Conservation (phyloP, 129 eudicot genomes). For the Flaveria brownii region DNA sequence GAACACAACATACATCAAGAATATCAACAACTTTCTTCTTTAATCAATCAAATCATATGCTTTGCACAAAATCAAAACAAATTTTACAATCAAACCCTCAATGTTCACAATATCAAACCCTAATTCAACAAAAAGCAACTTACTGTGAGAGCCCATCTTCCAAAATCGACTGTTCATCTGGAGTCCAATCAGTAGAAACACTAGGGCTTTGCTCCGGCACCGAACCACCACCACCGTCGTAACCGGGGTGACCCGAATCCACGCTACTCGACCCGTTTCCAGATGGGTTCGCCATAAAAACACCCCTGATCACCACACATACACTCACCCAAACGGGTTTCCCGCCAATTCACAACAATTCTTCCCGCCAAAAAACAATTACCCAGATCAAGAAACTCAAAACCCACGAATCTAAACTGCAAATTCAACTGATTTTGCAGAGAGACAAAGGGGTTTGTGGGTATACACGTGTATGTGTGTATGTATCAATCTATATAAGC, state of each 20-base stretch:
- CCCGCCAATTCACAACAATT: constrained; percentile 32
- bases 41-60: not conserved
- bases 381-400: constrained; percentile 6
- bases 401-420: not conserved
- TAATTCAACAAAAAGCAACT: constrained; percentile 17
- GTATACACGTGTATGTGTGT: not conserved
- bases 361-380: constrained; percentile 31
- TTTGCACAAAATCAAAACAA: not conserved
- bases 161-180: constrained; percentile 48
- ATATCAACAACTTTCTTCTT: not conserved
- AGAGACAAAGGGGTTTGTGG: not conserved
- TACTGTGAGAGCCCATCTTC: constrained; percentile 48
- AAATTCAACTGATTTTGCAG: not conserved
- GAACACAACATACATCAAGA: not conserved
- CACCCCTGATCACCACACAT: not conserved
- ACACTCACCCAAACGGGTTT: constrained; percentile 14
- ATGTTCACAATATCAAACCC: not conserved
- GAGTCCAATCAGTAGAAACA: constrained; percentile 50
- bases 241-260: constrained; percentile 34
- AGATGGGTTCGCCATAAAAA: constrained; percentile 51
- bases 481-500: not conserved
- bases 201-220: constrained; percentile 34
- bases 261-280: constrained; percentile 38
- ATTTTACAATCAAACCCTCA: not conserved
- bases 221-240: constrained; percentile 27